phyloP scores from a whole-genome alignment of 495 filamentous ascomycete species.

The Neurospora sublineolata region DNA sequence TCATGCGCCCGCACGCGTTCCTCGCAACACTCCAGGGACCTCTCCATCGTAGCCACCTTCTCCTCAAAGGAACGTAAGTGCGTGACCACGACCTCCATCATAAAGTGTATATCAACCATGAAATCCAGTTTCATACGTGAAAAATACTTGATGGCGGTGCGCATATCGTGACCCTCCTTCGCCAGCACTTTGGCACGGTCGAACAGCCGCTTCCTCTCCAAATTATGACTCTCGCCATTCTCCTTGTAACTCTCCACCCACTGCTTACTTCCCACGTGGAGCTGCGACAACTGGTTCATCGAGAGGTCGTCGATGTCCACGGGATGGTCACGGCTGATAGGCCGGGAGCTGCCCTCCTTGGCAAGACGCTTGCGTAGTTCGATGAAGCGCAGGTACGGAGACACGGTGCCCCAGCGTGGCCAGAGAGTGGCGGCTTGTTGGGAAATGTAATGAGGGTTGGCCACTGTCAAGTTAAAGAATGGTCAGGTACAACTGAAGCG shows the following conservation, averaged over 20 bases:
- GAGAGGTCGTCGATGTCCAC: neutral
- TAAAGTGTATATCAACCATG: neutral
- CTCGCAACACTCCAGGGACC: neutral
- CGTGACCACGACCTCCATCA: neutral
- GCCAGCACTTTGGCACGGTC: neutral
- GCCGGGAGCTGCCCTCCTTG: neutral
- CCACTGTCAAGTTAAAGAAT: neutral
- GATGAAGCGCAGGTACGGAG: neutral
- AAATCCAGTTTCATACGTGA: neutral
- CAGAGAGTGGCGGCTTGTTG: neutral
- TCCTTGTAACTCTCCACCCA: neutral
- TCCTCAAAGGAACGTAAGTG: neutral
- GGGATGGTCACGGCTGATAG: neutral
- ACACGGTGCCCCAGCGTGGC: neutral
- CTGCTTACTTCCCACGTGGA: neutral
- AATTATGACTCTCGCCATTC: neutral
- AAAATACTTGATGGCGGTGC: neutral
- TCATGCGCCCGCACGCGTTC: neutral
- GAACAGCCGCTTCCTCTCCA: neutral
- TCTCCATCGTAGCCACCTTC: neutral
- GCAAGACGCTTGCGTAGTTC: neutral
- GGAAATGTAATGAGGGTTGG: neutral
- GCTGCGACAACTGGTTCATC: neutral
- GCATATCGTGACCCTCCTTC: neutral
- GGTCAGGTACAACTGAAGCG: neutral